A percentile compares a stretch with the other conserved stretches of the same genome.
phyloP scores from a whole-genome alignment of 345 rosid species.

The Ceriops zippeliana region DNA sequence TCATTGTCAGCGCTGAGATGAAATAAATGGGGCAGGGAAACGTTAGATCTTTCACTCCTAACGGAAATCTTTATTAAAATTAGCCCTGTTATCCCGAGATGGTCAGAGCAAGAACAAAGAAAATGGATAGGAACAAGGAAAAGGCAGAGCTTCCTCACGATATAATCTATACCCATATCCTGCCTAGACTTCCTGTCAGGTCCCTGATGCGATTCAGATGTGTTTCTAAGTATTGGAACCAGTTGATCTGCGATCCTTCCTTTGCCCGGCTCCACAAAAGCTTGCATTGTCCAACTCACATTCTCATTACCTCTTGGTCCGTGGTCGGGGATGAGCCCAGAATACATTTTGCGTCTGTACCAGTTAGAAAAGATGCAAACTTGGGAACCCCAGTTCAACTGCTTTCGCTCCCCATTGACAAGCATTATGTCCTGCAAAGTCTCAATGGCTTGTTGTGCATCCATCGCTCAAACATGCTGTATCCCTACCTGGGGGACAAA shows the following conservation, averaged over 20 bases:
- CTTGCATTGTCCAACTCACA: background rate
- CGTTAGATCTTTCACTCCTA: background rate
- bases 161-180: slow-evolving; percentile 1
- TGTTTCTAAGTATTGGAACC: background rate
- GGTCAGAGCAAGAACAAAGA: background rate
- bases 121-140: background rate
- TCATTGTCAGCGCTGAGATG: background rate
- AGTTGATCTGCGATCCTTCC: background rate
- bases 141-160: background rate
- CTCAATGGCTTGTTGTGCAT: slow-evolving; percentile 2
- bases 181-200: background rate
- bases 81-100: background rate
- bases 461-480: background rate
- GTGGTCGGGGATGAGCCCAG: background rate
- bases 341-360: slow-evolving; percentile 1
- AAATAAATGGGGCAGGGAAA: background rate
- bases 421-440: slow-evolving; percentile 3
- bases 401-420: background rate
- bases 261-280: background rate
- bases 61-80: background rate
- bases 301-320: background rate
- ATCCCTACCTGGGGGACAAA: slow-evolving; percentile 2
- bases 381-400: slow-evolving; percentile 1
- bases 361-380: background rate
- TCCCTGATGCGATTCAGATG: slow-evolving; percentile 1